Conservation (phyloP, 257 asterid species). For the Marsdenia floribunda region DNA sequence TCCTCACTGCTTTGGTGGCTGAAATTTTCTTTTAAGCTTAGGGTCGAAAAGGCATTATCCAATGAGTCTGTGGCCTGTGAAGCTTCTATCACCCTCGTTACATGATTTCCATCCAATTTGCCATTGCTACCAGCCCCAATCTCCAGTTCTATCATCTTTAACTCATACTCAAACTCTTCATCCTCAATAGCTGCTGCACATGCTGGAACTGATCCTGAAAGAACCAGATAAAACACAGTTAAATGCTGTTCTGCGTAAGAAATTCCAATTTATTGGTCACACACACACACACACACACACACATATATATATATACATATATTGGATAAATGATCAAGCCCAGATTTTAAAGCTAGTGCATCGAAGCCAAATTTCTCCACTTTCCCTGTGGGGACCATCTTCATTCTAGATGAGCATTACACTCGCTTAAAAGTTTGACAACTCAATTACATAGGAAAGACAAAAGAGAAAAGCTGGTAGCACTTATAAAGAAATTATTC, state of each 20-base stretch:
- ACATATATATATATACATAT: no score
- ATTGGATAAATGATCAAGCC: neutral
- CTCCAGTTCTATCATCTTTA: slow-evolving; percentile 49
- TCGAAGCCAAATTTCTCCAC: slow-evolving; percentile 2
- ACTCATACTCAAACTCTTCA: slow-evolving; percentile 71
- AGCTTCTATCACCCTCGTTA: slow-evolving; percentile 19
- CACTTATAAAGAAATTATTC: neutral
- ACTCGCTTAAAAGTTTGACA: neutral
- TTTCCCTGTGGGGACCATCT: neutral
- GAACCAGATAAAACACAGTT: slow-evolving; percentile 4
- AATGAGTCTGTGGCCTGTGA: slow-evolving; percentile 38
- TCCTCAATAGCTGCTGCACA: slow-evolving; percentile 40
- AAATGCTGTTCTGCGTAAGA: neutral
- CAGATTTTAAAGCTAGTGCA: neutral
- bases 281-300: no score
- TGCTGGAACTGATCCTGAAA: slow-evolving; percentile 38
- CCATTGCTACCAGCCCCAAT: slow-evolving; percentile 23
- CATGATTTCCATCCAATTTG: slow-evolving; percentile 6
- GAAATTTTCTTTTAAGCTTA: slow-evolving; percentile 34
- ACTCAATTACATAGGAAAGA: neutral
- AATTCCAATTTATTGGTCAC: neutral
- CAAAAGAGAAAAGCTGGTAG: neutral
- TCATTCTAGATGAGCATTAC: no score
- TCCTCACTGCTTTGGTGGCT: slow-evolving; percentile 18
- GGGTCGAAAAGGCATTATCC: slow-evolving; percentile 47